Conservation (phyloP, 108 stramenopile genomes). For the Licmophora abbreviata region DNA sequence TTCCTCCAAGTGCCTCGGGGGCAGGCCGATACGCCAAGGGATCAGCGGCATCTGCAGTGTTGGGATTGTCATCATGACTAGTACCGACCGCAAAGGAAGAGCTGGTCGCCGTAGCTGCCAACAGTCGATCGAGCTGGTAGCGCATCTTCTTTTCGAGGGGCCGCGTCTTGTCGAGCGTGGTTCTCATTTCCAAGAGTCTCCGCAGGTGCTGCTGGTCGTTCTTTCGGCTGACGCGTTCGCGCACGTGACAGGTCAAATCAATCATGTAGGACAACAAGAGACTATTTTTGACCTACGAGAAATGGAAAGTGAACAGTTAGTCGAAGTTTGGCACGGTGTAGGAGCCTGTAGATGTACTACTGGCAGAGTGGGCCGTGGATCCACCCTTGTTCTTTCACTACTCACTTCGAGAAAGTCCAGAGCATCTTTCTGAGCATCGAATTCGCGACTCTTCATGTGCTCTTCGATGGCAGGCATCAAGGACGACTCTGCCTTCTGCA, state of each 20-base stretch:
- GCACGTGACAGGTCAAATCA: constrained; percentile 45
- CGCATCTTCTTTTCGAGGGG: constrained; percentile 78
- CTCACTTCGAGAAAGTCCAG: constrained; percentile 70
- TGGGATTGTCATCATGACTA: constrained; percentile 5
- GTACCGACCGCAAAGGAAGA: constrained; percentile 29
- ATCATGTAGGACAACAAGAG: constrained; percentile 70
- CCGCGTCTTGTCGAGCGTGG: constrained; percentile 71
- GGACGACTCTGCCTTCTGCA: constrained; percentile 27
- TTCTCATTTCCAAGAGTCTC: constrained; percentile 65
- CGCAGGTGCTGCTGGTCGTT: constrained; percentile 7
- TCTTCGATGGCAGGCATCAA: constrained; percentile 32
- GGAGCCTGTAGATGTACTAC: too few species aligned
- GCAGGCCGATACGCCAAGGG: constrained; percentile 38
- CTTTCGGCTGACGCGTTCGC: neutral
- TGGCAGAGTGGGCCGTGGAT: too few species aligned
- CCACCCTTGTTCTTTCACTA: too few species aligned
- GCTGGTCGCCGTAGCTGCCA: constrained; percentile 31
- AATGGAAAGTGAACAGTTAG: too few species aligned
- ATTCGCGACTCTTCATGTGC: constrained; percentile 18
- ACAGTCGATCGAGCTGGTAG: constrained; percentile 80
- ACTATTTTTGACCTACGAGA: constrained; percentile 68
- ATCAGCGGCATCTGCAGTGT: constrained; percentile 25
- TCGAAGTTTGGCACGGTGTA: too few species aligned
- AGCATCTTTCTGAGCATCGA: constrained; percentile 28
- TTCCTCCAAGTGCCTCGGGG: constrained; percentile 21